Percentiles rank a stretch among this genome's conserved stretches.
phyloP scores from a whole-genome alignment of 176 grass and related monocot species.

The Dactylis glomerata region DNA sequence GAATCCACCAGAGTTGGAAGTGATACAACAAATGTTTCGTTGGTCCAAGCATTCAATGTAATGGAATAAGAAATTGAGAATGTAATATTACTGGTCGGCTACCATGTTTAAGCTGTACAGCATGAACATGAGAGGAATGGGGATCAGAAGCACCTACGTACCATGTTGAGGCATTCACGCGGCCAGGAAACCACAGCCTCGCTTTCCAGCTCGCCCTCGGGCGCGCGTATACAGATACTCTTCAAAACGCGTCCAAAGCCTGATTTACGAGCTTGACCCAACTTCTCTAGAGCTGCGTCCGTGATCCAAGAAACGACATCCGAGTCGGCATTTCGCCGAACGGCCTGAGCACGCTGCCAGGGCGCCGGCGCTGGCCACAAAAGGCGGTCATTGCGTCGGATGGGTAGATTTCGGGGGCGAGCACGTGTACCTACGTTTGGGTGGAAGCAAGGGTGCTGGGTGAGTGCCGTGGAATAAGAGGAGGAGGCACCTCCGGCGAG shows the following conservation, averaged over 20 bases:
- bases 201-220: background rate
- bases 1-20: background rate
- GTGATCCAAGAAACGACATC: background rate
- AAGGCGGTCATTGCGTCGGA: background rate
- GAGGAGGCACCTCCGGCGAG: background rate
- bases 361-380: background rate
- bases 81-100: background rate
- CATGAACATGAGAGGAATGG: background rate
- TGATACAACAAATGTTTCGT: background rate
- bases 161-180: background rate
- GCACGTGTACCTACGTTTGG: background rate
- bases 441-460: background rate
- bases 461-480: background rate
- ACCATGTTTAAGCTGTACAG: background rate
- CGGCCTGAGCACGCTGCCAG: background rate
- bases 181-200: background rate
- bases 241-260: background rate
- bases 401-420: background rate
- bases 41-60: background rate
- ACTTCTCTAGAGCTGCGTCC: background rate
- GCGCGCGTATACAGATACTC: background rate
- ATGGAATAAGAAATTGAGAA: background rate
- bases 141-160: background rate
- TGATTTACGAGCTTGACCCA: background rate
- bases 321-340: conserved; percentile 25